These are phyloP conservation scores for Aspergillus brunneoviolaceus DNA, from an alignment of 2,329 filamentous ascomycete species.

Conservation along the genomic window DNA sequence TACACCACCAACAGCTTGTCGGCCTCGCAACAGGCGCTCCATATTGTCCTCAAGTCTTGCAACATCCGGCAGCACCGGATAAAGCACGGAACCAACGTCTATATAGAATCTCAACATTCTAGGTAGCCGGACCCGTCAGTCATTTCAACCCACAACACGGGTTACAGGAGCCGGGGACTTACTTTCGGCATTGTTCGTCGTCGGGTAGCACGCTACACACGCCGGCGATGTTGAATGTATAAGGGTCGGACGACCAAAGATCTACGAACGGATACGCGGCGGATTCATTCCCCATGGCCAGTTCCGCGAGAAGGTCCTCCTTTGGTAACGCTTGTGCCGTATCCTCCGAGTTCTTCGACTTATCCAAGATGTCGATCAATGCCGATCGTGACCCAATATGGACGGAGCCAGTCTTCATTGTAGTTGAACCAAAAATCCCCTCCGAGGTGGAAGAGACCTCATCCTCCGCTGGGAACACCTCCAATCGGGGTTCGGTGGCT, in stretches of 20 bases:
- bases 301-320: conserved; percentile 58
- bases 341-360: conserved; percentile 41
- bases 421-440: conserved; percentile 31
- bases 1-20: conserved; percentile 42
- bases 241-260: conserved; percentile 61
- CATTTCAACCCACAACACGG: not conserved
- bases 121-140: conserved; percentile 6
- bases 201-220: conserved; percentile 57
- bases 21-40: conserved; percentile 51
- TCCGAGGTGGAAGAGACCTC: conserved; percentile 24
- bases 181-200: conserved; percentile 51
- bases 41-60: conserved; percentile 53
- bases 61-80: conserved; percentile 56
- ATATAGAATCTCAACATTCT: conserved; percentile 56
- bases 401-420: conserved; percentile 51
- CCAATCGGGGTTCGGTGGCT: conserved; percentile 14
- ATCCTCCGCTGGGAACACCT: conserved; percentile 11
- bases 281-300: conserved; percentile 60
- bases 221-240: conserved; percentile 54
- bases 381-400: conserved; percentile 60
- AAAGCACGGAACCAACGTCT: conserved; percentile 57
- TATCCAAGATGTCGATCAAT: conserved; percentile 55
- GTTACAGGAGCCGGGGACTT: conserved; percentile 11
- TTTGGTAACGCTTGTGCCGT: conserved; percentile 53
- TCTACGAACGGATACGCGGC: conserved; percentile 63